Conservation (phyloP, 2,329 filamentous ascomycete species). For the Alternaria metachromatica region DNA sequence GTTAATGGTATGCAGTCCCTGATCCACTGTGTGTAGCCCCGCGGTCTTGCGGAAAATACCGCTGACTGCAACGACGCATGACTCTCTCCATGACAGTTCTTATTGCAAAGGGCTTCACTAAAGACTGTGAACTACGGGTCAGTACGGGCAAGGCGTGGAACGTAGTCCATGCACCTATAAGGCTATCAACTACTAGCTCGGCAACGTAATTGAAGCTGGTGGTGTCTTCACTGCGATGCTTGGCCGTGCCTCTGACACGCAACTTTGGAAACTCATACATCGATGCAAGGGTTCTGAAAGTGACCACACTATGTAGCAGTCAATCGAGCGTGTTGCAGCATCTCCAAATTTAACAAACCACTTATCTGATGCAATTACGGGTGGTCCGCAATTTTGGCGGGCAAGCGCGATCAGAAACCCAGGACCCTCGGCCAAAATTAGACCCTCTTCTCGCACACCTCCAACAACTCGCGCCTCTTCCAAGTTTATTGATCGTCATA, state of each 20-base stretch:
- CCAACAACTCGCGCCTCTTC: slow-evolving; percentile 19
- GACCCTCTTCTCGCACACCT: slow-evolving; percentile 20
- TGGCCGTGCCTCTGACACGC: neutral
- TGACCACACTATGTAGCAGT: neutral
- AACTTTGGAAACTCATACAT: neutral
- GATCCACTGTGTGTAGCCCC: slow-evolving; percentile 7
- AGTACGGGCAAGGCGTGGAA: neutral
- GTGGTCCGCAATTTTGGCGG: slow-evolving; percentile 10
- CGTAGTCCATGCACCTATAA: neutral
- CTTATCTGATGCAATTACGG: slow-evolving; percentile 21
- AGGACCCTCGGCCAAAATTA: slow-evolving; percentile 35
- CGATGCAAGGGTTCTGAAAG: neutral
- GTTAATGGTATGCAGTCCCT: slow-evolving; percentile 8
- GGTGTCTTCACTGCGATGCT: neutral
- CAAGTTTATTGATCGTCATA: slow-evolving; percentile 5
- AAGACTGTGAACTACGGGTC: neutral
- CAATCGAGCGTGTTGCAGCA: neutral
- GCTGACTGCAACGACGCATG: slow-evolving; percentile 8
- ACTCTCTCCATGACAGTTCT: neutral
- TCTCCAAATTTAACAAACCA: neutral
- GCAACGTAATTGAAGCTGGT: neutral
- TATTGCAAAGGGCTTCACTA: neutral
- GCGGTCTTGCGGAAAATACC: slow-evolving; percentile 2
- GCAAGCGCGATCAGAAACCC: slow-evolving; percentile 17
- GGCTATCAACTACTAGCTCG: neutral